phyloP scores from a whole-genome alignment of 2,329 filamentous ascomycete genomes.

The Diplodia mutila region DNA sequence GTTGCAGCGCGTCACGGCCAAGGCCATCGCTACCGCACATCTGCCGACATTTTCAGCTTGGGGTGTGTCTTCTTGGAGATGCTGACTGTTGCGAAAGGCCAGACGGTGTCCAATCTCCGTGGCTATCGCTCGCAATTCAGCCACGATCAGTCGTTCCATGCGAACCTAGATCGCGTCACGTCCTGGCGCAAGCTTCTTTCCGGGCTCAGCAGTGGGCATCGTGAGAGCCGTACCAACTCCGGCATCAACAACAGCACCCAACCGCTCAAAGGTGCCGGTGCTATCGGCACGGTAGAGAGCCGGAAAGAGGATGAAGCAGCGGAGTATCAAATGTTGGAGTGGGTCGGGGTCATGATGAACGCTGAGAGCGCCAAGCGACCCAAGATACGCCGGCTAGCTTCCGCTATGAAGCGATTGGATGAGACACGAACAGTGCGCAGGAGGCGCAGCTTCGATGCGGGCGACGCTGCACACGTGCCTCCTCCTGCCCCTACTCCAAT shows the following conservation, averaged over 20 bases:
- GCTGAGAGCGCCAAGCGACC: conserved; percentile 39
- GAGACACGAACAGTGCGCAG: conserved; percentile 36
- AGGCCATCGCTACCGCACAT: conserved; percentile 31
- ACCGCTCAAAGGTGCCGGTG: conserved; percentile 4
- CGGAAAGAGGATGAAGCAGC: conserved; percentile 40
- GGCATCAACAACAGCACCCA: conserved; percentile 3
- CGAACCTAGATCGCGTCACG: conserved; percentile 42
- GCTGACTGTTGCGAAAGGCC: conserved; percentile 43
- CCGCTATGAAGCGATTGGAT: conserved; percentile 36
- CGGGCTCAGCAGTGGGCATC: conserved; percentile 10
- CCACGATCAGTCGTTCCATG: conserved; percentile 45
- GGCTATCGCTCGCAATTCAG: conserved; percentile 39
- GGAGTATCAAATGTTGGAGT: conserved; percentile 39
- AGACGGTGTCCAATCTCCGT: conserved; percentile 39
- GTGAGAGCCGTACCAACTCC: conserved; percentile 6
- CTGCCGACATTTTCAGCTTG: conserved; percentile 44
- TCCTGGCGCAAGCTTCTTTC: conserved; percentile 28
- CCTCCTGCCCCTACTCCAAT: conserved; percentile 3
- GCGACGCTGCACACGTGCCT: conserved; percentile 11
- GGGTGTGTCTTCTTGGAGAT: conserved; percentile 47
- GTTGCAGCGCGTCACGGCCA: conserved; percentile 40
- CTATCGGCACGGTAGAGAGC: conserved; percentile 3
- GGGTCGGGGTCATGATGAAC: conserved; percentile 42
- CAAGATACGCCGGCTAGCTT: conserved; percentile 36
- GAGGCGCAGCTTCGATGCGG: conserved; percentile 40